Evolutionary conservation across 1,139 yeast genomes (phyloP).

Genomic region (Taphrina wiesneri): DNA sequence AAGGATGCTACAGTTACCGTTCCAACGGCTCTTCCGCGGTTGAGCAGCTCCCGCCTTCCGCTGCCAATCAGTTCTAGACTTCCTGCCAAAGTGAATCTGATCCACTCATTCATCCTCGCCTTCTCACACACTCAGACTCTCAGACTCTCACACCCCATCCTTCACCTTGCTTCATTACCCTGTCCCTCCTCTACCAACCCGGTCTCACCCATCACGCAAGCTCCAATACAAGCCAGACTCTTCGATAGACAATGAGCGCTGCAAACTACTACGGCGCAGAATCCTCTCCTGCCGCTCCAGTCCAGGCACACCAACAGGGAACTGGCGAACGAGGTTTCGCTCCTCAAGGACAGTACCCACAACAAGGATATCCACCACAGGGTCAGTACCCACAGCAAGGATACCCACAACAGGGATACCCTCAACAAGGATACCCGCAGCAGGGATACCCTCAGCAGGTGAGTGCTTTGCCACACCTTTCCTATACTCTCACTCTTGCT

Average conservation of each 20-base stretch:
- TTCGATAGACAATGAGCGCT: not conserved
- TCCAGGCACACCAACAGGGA: constrained; percentile 5
- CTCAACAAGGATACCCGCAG: constrained; percentile 12
- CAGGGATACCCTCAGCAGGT: constrained; percentile 21
- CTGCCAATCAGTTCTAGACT: too few species aligned
- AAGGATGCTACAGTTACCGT: too few species aligned
- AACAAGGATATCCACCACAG: constrained; percentile 22
- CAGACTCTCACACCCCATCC: not conserved
- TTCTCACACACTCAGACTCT: not conserved
- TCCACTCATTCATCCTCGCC: too few species aligned
- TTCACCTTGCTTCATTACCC: not conserved
- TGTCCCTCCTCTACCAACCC: not conserved
- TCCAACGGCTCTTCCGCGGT: too few species aligned
- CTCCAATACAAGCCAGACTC: not conserved
- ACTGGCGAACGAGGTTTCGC: constrained; percentile 22
- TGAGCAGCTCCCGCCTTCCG: too few species aligned
- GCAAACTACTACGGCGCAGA: constrained; percentile 6
- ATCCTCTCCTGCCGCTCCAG: constrained; percentile 1
- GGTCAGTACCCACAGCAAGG: constrained; percentile 19
- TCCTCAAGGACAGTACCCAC: constrained; percentile 23
- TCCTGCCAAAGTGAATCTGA: too few species aligned
- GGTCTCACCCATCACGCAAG: not conserved
- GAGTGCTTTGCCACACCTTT: not conserved
- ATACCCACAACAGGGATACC: constrained; percentile 9
- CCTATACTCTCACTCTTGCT: not conserved